Percentiles rank a stretch among this genome's conserved stretches.
Conservation (phyloP, 768 basidiomycete species). For the Suillus weaverae region DNA sequence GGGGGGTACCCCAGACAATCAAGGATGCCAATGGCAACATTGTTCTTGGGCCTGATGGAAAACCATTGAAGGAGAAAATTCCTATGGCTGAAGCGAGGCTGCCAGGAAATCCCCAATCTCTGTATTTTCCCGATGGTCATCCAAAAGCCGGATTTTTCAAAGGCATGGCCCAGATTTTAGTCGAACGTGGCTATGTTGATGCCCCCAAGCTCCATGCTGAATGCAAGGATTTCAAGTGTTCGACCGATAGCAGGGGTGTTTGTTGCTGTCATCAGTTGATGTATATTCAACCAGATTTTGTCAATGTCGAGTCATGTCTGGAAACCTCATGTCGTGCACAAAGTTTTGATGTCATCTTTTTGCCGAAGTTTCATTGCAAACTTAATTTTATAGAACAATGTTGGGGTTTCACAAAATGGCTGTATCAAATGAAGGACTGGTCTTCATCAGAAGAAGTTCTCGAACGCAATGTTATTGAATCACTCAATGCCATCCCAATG, state of each 20-base stretch:
- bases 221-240: constrained; percentile 29
- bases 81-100: constrained; percentile 10
- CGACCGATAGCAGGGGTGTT: constrained; percentile 5
- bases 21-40: constrained; percentile 17
- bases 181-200: constrained; percentile 21
- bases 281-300: constrained; percentile 37
- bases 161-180: constrained; percentile 35
- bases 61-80: constrained; percentile 19
- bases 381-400: too few species aligned
- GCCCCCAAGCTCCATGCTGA: constrained; percentile 12
- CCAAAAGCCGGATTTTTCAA: constrained; percentile 30
- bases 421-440: too few species aligned
- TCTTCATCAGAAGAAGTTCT: too few species aligned
- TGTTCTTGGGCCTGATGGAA: constrained; percentile 13
- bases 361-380: constrained; percentile 40
- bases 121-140: constrained; percentile 36
- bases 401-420: too few species aligned
- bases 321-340: constrained; percentile 24
- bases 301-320: constrained; percentile 26
- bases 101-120: constrained; percentile 21
- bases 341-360: constrained; percentile 36
- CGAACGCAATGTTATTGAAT: too few species aligned
- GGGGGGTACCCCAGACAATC: constrained; percentile 12
- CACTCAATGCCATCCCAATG: too few species aligned
- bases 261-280: constrained; percentile 36